A percentile compares a stretch with the other conserved stretches of the same genome.
Conservation (phyloP, 2,329 filamentous ascomycete genomes). For the Neopestalotiopsis rosae region DNA sequence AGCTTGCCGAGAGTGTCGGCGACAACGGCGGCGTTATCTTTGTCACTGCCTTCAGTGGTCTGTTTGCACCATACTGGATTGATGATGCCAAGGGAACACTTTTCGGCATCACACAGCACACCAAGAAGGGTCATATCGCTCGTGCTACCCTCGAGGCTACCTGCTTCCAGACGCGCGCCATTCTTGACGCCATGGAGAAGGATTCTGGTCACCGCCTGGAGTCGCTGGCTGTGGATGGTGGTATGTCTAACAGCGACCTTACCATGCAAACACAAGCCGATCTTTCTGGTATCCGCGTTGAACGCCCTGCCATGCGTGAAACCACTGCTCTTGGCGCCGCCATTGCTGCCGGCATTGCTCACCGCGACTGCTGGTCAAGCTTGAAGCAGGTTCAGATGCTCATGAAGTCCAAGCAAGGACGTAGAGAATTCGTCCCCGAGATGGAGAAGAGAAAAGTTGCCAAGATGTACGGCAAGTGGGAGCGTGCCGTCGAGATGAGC, state of each 20-base stretch:
- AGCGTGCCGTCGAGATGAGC: slow-evolving; percentile 65
- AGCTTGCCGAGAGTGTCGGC: slow-evolving; percentile 56
- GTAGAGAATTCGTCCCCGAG: slow-evolving; percentile 72
- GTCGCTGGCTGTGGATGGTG: slow-evolving; percentile 83
- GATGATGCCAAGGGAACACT: slow-evolving; percentile 90
- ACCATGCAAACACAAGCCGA: slow-evolving; percentile 94
- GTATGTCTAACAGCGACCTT: slow-evolving; percentile 86
- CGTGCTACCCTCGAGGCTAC: slow-evolving; percentile 89
- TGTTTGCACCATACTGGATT: slow-evolving; percentile 95
- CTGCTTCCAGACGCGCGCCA: slow-evolving; percentile 91
- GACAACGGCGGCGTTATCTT: slow-evolving; percentile 87
- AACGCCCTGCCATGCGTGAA: slow-evolving; percentile 87
- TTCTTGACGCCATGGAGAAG: slow-evolving; percentile 88
- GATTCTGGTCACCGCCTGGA: slow-evolving; percentile 79
- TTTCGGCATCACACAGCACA: slow-evolving; percentile 86
- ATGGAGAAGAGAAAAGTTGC: slow-evolving; percentile 51
- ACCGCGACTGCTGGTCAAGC: slow-evolving; percentile 76
- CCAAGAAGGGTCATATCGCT: slow-evolving; percentile 83
- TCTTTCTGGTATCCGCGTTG: slow-evolving; percentile 80
- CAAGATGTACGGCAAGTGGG: slow-evolving; percentile 58
- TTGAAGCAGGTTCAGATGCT: slow-evolving; percentile 76
- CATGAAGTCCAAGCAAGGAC: slow-evolving; percentile 66
- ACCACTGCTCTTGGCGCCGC: slow-evolving; percentile 88
- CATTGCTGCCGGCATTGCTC: slow-evolving; percentile 84
- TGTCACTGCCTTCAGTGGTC: slow-evolving; percentile 88